phyloP scores from a whole-genome alignment of 345 rosid species.

The Eucalyptus sp. region DNA sequence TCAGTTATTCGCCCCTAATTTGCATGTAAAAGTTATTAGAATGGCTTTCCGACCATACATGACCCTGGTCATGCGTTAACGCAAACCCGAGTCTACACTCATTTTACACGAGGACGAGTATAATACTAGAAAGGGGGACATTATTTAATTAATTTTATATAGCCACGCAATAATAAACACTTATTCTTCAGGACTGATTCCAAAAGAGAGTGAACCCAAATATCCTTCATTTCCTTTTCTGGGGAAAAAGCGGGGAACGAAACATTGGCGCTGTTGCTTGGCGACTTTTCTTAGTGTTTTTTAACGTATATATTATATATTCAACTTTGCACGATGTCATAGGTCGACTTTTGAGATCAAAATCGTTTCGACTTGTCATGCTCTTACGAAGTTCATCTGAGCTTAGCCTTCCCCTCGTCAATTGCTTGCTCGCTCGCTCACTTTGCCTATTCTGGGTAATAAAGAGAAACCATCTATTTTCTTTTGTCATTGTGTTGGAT shows the following conservation, averaged over 20 bases:
- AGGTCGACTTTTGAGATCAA: background rate
- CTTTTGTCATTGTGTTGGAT: background rate
- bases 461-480: no score
- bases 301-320: background rate
- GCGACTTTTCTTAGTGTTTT: background rate
- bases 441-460: background rate
- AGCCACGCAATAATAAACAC: background rate
- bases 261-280: background rate
- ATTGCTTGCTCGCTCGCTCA: background rate
- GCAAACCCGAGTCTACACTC: background rate
- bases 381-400: background rate
- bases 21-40: background rate
- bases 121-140: background rate
- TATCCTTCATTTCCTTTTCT: rapidly evolving
- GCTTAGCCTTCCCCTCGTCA: background rate
- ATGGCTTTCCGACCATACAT: background rate
- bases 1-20: background rate
- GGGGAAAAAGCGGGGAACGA: background rate
- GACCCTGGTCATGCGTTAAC: background rate
- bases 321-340: background rate
- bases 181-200: background rate
- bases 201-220: background rate
- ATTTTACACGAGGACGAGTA: background rate
- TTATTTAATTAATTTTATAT: no score
- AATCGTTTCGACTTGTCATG: background rate